A percentile compares a stretch with the other conserved stretches of the same genome.
These are phyloP conservation scores for Coniella vitis DNA, from an alignment of 2,329 filamentous ascomycete species.

Conservation along the genomic window DNA sequence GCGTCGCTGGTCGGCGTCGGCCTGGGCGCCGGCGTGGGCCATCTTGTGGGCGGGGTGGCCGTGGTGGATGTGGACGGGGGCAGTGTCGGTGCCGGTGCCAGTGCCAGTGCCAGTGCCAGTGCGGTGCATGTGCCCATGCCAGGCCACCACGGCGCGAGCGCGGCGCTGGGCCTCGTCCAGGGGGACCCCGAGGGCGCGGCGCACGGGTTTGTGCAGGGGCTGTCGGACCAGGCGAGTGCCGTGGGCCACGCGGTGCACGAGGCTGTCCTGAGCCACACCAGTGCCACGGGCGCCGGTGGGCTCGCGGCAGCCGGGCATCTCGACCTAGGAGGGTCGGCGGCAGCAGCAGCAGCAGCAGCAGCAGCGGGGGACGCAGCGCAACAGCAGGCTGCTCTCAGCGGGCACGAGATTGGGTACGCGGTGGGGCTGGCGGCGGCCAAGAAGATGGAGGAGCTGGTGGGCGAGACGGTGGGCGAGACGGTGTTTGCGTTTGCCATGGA, in stretches of 20 bases:
- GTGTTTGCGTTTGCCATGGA: slow-evolving; percentile 14
- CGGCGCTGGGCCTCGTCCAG: slow-evolving; percentile 5
- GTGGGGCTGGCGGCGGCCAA: slow-evolving; percentile 11
- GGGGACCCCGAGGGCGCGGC: slow-evolving; percentile 8
- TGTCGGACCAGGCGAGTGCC: slow-evolving; percentile 10
- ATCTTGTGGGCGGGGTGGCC: slow-evolving; percentile 6
- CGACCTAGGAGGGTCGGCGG: no score
- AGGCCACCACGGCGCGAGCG: no score
- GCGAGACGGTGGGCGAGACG: slow-evolving; percentile 12
- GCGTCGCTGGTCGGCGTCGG: slow-evolving; percentile 7
- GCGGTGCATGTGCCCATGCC: no score
- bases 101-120: no score
- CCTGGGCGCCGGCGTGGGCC: slow-evolving; percentile 8
- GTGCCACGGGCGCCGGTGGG: no score
- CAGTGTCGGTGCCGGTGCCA: no score
- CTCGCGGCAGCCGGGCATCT: no score
- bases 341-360: no score
- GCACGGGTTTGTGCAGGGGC: slow-evolving; percentile 10
- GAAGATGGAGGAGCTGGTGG: slow-evolving; percentile 15
- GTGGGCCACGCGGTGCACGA: slow-evolving; percentile 11
- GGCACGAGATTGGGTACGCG: slow-evolving; percentile 12
- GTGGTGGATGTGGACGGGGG: slow-evolving; percentile 6
- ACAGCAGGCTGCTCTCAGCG: slow-evolving; percentile 7
- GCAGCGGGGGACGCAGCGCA: slow-evolving; percentile 10
- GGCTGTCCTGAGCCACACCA: slow-evolving; percentile 3